These are phyloP conservation scores for Diaporthe amygdali DNA, from an alignment of 2,329 filamentous ascomycete genomes.

Conservation along the genomic window DNA sequence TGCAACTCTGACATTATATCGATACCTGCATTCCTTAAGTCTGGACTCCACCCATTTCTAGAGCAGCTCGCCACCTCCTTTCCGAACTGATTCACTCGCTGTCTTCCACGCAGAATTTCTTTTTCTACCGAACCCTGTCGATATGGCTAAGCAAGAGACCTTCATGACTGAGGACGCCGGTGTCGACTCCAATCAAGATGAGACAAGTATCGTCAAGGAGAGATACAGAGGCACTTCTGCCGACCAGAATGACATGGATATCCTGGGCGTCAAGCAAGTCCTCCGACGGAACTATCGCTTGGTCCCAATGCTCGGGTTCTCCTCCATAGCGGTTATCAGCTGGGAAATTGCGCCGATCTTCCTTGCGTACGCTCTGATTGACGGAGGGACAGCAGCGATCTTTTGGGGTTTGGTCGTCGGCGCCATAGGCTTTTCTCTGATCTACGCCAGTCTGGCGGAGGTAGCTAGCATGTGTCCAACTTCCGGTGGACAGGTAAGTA, in stretches of 20 bases:
- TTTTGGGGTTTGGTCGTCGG: not conserved
- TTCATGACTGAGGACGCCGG: not conserved
- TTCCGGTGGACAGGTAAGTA: not conserved
- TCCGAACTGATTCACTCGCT: too few relatives aligned
- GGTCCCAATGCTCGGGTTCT: not conserved
- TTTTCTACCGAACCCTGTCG: not conserved
- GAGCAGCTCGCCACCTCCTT: not conserved
- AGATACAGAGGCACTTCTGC: not conserved
- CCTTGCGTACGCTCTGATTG: not conserved
- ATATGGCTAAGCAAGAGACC: not conserved
- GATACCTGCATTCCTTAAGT: not conserved
- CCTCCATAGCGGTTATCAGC: not conserved
- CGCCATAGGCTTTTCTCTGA: not conserved
- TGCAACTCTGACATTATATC: not conserved
- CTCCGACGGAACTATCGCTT: not conserved
- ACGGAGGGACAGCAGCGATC: not conserved
- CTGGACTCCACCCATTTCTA: not conserved
- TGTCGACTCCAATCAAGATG: not conserved
- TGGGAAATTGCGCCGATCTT: conserved; percentile 1
- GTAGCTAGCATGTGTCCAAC: conserved; percentile 6
- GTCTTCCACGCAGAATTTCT: not conserved
- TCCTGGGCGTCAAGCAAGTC: not conserved
- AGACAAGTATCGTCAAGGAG: not conserved
- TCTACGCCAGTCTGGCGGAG: conserved; percentile 3
- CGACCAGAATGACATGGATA: conserved; percentile 1